Base-by-base conservation (phyloP, 2,329 filamentous ascomycete genomes). In the Aspergillus novofumigatus region DNA sequence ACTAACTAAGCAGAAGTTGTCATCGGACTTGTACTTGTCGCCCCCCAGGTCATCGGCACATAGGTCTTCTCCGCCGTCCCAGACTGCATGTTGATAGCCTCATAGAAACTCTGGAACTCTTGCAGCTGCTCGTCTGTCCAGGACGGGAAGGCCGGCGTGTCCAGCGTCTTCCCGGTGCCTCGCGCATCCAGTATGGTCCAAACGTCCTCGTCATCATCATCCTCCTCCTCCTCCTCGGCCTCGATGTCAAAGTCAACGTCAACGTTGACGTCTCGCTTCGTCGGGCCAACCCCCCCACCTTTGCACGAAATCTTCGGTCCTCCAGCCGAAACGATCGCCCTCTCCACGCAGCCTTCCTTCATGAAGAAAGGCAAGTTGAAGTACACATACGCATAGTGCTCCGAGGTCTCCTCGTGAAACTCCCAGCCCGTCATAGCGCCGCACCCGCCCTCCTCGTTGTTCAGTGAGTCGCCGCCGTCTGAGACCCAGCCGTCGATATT, bases 341-440 rank as follows among this genome's bases (percentile, higher is more conserved):
- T 60, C 59, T 68, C 66, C 25, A 69, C 64, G 53, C 67, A 69
- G 10, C 67, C 67, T 10, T 32, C 51, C 53, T 67, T 67, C 35
- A 68, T 65, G 32, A 65, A 48, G 51, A 64, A 58, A 17, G 62
- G 64, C 23, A 68, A 57, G 52, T 60, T 61, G 52, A 68, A 67
- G 49, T 57, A 58, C 17, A 17, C 38, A 41, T 29, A 29, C 28
- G 28, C 28, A 29, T 29, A 29, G 28, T 29, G 8, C 8, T 29
- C 28, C 28, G 28, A 29, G 28, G 8, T 9, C 28, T 29, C 28
- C 28, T 29, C 28, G 28, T 29, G 28, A 6, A 6, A 29, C 2
- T 29, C 28, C 28, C 28, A 29, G 28, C 28, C 28, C 28, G 28
- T 29, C 28, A 29, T 9, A 29, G 28, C 28, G 28, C 28, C 28